These are phyloP conservation scores for Tricholoma sp. DNA, from an alignment of 768 basidiomycete genomes.

Conservation along the genomic window DNA sequence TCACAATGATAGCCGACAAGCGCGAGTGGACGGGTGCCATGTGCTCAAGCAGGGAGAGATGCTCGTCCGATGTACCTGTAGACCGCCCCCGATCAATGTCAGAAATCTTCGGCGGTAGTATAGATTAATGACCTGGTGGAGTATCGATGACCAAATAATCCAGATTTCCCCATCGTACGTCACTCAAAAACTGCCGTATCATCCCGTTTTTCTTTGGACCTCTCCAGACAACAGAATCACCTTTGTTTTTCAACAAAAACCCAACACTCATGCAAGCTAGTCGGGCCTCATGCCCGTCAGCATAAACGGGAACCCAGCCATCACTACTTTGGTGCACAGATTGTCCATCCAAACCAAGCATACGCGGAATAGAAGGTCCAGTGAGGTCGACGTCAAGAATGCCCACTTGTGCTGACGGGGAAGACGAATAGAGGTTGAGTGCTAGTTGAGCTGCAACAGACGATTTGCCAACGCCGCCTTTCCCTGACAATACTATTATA, in stretches of 20 bases:
- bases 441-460: conserved; percentile 91
- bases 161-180: conserved; percentile 92
- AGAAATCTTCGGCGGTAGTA: conserved; percentile 2
- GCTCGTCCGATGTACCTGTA: conserved; percentile 96
- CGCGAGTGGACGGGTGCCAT: conserved; percentile 78
- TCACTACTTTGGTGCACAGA: conserved; percentile 90
- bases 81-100: conserved; percentile 13
- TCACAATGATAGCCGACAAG: conserved; percentile 85
- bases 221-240: conserved; percentile 95
- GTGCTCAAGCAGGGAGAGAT: conserved; percentile 92
- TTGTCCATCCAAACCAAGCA: conserved; percentile 86
- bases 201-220: conserved; percentile 99
- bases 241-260: conserved; percentile 84
- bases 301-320: conserved; percentile 98
- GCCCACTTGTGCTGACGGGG: conserved; percentile 69
- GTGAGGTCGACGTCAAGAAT: conserved; percentile 93
- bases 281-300: conserved; percentile 69
- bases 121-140: conserved; percentile 69
- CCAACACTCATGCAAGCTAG: conserved; percentile 96
- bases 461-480: conserved; percentile 99
- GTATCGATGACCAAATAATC: conserved; percentile 95
- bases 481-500: conserved; percentile 91
- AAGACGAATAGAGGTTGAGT: conserved; percentile 71
- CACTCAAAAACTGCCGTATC: conserved; percentile 92
- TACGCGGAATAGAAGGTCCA: conserved; percentile 91